These are phyloP conservation scores for Populus trichocarpa DNA, from an alignment of 441 rosid species.

Conservation along the genomic window DNA sequence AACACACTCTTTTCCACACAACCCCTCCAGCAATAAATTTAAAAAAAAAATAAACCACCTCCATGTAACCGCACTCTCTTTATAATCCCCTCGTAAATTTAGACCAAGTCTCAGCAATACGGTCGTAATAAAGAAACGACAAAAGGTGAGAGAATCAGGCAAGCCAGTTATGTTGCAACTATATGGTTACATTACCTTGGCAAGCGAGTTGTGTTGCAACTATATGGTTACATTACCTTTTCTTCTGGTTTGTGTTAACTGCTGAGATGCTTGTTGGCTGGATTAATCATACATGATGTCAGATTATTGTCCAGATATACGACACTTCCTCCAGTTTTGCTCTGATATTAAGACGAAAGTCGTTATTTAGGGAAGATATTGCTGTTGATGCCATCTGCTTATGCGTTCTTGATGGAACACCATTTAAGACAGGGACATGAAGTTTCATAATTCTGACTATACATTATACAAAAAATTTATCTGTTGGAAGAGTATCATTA, in stretches of 20 bases:
- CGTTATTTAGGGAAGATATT: background rate
- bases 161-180: background rate
- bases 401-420: constrained; percentile 2
- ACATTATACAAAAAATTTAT: constrained; percentile 7
- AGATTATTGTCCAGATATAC: background rate
- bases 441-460: constrained; percentile 4
- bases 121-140: background rate
- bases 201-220: background rate
- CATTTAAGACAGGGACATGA: constrained; percentile 9
- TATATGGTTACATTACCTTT: background rate
- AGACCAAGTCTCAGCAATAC: background rate
- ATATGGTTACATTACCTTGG: background rate
- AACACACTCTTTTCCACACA: constrained; percentile 22
- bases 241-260: background rate
- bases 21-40: constrained; percentile 4
- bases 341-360: background rate
- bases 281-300: background rate
- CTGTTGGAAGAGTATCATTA: constrained; percentile 7
- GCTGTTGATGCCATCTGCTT: background rate
- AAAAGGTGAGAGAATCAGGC: background rate
- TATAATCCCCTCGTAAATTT: constrained; percentile 2
- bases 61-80: background rate
- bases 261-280: background rate
- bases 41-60: constrained; percentile 1
- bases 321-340: constrained; percentile 7